Percentiles rank a stretch among this genome's conserved stretches.
Conservation (phyloP, 129 eudicot genomes). For the Cynara cardunculus region DNA sequence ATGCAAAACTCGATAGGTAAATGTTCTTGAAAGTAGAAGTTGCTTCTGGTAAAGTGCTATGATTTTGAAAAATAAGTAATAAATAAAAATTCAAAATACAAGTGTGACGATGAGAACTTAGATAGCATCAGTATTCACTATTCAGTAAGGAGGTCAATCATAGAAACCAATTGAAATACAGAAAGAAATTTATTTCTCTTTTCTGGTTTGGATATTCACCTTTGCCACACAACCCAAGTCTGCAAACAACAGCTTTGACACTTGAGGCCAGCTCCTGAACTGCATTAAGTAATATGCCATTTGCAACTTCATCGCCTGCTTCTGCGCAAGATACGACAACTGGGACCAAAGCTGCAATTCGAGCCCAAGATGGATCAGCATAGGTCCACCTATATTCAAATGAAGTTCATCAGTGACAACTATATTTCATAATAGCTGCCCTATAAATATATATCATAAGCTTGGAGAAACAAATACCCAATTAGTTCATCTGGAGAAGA, state of each 20-base stretch:
- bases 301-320: slow-evolving; percentile 84
- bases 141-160: neutral
- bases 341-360: slow-evolving; percentile 88
- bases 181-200: neutral
- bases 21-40: neutral
- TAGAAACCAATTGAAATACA: neutral
- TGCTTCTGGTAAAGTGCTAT: neutral
- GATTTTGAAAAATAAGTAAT: neutral
- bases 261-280: slow-evolving; percentile 87
- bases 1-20: neutral
- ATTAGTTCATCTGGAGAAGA: slow-evolving; percentile 90
- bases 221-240: slow-evolving; percentile 77
- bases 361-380: slow-evolving; percentile 94
- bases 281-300: slow-evolving; percentile 65
- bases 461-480: slow-evolving; percentile 55
- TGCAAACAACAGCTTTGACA: slow-evolving; percentile 81
- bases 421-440: neutral
- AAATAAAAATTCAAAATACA: neutral
- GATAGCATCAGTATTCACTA: neutral
- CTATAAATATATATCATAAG: neutral
- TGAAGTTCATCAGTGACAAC: slow-evolving; percentile 8
- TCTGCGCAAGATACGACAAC: slow-evolving; percentile 82
- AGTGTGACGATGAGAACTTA: neutral
- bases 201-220: slow-evolving; percentile 35
- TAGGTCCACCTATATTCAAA: slow-evolving; percentile 84